Conservation (phyloP, 2,329 filamentous ascomycete genomes). For the Botryotinia calthae region DNA sequence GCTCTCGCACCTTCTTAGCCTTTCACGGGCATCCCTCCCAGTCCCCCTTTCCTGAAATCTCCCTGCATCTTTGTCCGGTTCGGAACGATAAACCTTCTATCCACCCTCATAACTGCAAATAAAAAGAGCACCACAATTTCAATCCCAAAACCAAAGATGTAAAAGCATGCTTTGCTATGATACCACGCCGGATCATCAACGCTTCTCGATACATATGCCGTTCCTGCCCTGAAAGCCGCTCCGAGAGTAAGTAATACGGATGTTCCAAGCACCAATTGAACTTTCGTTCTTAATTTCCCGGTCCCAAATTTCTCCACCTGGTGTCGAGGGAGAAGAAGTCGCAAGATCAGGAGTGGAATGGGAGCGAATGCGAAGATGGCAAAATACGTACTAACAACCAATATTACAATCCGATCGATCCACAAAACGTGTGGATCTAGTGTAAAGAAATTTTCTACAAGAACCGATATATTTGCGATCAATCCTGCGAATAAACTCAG, state of each 20-base stretch:
- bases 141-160: slow-evolving; percentile 73
- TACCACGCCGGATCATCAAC: slow-evolving; percentile 21
- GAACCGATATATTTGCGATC: slow-evolving; percentile 50
- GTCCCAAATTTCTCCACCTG: slow-evolving; percentile 59
- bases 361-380: slow-evolving; percentile 61
- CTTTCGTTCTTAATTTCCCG: slow-evolving; percentile 64
- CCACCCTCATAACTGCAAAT: slow-evolving; percentile 68
- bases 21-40: background rate
- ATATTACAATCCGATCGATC: slow-evolving; percentile 46
- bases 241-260: slow-evolving; percentile 62
- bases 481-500: slow-evolving; percentile 65
- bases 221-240: slow-evolving; percentile 54
- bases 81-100: slow-evolving; percentile 71
- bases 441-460: slow-evolving; percentile 12
- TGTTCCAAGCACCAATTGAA: slow-evolving; percentile 59
- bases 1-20: background rate
- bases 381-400: slow-evolving; percentile 50
- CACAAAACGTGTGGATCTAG: slow-evolving; percentile 59
- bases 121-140: slow-evolving; percentile 68
- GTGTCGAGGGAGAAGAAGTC: slow-evolving; percentile 33
- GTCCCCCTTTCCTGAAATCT: slow-evolving; percentile 33
- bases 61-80: slow-evolving; percentile 61
- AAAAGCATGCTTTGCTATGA: slow-evolving; percentile 69
- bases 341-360: slow-evolving; percentile 45
- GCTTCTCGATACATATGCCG: slow-evolving; percentile 46